These are phyloP conservation scores for Eucalyptus polybractea DNA, from an alignment of 345 rosid genomes.

Conservation along the genomic window DNA sequence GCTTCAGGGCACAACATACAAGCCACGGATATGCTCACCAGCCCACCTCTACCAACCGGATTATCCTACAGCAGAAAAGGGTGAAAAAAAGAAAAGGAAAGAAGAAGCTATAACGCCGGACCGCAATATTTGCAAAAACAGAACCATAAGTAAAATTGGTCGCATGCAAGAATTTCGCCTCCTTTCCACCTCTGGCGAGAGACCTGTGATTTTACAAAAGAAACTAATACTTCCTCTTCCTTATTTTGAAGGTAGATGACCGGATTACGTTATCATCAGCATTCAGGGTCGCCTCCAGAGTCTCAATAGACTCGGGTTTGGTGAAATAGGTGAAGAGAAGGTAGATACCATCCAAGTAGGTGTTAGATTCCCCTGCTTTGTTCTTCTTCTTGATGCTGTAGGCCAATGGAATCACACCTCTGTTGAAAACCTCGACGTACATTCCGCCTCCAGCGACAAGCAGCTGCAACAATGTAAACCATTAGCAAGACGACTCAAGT, in stretches of 20 bases:
- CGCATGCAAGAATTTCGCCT: neutral
- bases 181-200: neutral
- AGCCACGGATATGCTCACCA: neutral
- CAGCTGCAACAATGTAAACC: constrained; percentile 27
- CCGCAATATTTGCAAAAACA: neutral
- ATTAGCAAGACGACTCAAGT: neutral
- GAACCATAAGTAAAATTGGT: neutral
- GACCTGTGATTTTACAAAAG: neutral
- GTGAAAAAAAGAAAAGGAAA: neutral
- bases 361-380: constrained; percentile 77
- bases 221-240: constrained; percentile 52
- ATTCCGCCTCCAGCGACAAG: constrained; percentile 98
- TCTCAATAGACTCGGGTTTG: constrained; percentile 57
- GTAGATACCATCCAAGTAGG: constrained; percentile 81
- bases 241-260: constrained; percentile 56
- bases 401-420: constrained; percentile 89
- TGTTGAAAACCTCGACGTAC: constrained; percentile 91
- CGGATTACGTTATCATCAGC: constrained; percentile 71
- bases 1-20: neutral
- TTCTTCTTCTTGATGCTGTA: constrained; percentile 82
- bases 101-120: neutral
- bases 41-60: neutral
- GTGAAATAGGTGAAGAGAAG: constrained; percentile 91
- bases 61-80: neutral
- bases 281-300: constrained; percentile 35